Evolutionary conservation across 805 yeast genomes (phyloP).

Genomic region (Ogataea pignaliae): DNA sequence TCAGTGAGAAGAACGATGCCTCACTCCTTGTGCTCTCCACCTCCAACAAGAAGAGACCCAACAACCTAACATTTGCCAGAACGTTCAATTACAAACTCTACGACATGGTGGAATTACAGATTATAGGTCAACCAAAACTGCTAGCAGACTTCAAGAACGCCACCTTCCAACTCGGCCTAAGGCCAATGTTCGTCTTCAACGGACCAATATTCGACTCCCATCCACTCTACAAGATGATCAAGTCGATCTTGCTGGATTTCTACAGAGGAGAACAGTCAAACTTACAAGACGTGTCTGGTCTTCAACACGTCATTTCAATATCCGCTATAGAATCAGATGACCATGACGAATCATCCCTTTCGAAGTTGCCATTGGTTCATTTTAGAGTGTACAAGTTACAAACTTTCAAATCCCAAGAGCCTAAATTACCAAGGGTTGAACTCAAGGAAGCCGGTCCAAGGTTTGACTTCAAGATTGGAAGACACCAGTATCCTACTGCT

Average conservation of each 20-base stretch:
- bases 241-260: constrained; percentile 86
- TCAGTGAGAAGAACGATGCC: constrained; percentile 90
- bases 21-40: constrained; percentile 78
- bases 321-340: constrained; percentile 75
- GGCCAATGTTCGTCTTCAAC: constrained; percentile 91
- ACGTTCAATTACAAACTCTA: constrained; percentile 86
- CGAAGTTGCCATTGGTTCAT: constrained; percentile 69
- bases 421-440: constrained; percentile 91
- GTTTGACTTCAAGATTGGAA: constrained; percentile 86
- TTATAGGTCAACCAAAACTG: constrained; percentile 64
- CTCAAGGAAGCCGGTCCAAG: constrained; percentile 95
- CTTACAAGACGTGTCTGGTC: constrained; percentile 88
- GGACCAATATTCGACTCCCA: constrained; percentile 89
- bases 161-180: constrained; percentile 83
- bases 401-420: constrained; percentile 70
- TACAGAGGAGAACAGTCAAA: constrained; percentile 81
- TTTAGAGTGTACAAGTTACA: constrained; percentile 89
- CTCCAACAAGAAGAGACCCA: constrained; percentile 87
- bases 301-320: constrained; percentile 84
- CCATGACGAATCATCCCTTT: constrained; percentile 54
- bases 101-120: constrained; percentile 89
- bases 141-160: constrained; percentile 73
- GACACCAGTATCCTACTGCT: constrained; percentile 75
- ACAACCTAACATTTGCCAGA: constrained; percentile 81
- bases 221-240: constrained; percentile 79